Evolutionary conservation across 306 rosid genomes (phyloP).

Genomic region (Acmispon strigosus): DNA sequence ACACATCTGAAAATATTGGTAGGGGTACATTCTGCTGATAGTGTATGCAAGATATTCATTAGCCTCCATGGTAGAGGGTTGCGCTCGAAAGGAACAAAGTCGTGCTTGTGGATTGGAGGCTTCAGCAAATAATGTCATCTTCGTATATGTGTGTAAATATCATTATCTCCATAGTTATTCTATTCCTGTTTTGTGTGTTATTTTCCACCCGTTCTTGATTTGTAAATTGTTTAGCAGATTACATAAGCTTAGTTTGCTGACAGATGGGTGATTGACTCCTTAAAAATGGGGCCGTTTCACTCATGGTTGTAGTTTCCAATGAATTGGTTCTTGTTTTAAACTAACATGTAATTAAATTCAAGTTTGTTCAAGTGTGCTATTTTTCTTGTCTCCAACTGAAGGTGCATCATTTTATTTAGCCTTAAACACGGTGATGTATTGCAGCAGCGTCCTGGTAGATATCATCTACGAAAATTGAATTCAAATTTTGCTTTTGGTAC

Average conservation of each 20-base stretch:
- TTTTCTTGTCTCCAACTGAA: not conserved
- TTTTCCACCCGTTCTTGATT: conserved; percentile 33
- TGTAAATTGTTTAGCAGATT: conserved; percentile 54
- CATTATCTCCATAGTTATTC: conserved; percentile 26
- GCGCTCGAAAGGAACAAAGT: conserved; percentile 37
- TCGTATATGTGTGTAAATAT: conserved; percentile 89
- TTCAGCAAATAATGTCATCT: conserved; percentile 73
- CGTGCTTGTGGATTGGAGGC: conserved; percentile 64
- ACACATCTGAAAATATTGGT: conserved; percentile 40
- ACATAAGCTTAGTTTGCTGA: conserved; percentile 38
- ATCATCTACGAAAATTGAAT: too few species aligned
- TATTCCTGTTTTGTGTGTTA: conserved; percentile 44
- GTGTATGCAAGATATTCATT: conserved; percentile 77
- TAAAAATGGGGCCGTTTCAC: conserved; percentile 18
- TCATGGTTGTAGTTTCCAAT: conserved; percentile 15
- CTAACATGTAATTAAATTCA: conserved; percentile 34
- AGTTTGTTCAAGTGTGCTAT: conserved; percentile 23
- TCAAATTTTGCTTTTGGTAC: too few species aligned
- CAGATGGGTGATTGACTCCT: conserved; percentile 29
- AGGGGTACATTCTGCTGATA: conserved; percentile 36
- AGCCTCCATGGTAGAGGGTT: conserved; percentile 65
- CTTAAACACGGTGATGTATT: not conserved
- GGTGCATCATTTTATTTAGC: not conserved
- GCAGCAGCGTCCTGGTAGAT: not conserved
- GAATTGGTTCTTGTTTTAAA: conserved; percentile 22